These are phyloP conservation scores for Polygonum aviculare DNA, from an alignment of 148 eudicot species.

Conservation along the genomic window DNA sequence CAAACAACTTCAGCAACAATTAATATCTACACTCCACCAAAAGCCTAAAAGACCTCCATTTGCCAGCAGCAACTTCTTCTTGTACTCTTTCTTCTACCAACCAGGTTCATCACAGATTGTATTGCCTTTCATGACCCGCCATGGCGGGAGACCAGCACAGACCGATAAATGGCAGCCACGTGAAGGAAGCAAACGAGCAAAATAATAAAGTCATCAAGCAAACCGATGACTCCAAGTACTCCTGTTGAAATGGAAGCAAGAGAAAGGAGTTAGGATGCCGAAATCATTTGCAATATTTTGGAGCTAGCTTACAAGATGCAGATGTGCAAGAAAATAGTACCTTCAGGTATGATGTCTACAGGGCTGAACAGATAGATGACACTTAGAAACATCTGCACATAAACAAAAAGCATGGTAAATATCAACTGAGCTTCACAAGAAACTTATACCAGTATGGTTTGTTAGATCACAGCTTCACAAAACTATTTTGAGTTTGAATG, in stretches of 20 bases:
- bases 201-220: constrained; percentile 68
- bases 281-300: not conserved
- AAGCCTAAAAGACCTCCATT: not conserved
- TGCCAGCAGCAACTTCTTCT: not conserved
- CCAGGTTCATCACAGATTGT: not conserved
- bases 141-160: constrained; percentile 66
- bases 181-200: constrained; percentile 73
- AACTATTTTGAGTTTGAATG: not conserved
- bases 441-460: not conserved
- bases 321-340: constrained; percentile 22
- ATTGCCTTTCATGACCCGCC: constrained; percentile 44
- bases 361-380: constrained; percentile 67
- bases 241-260: constrained; percentile 31
- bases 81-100: not conserved
- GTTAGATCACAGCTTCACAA: not conserved
- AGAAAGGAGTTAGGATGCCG: not conserved
- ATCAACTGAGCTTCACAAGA: constrained; percentile 1
- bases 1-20: not conserved
- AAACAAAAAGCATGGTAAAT: not conserved
- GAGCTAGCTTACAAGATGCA: not conserved
- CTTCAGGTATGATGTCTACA: constrained; percentile 87
- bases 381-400: constrained; percentile 54
- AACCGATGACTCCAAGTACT: constrained; percentile 68
- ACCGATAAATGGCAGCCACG: constrained; percentile 80
- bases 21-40: not conserved